Evolutionary conservation across 257 asterid genomes (phyloP).

Genomic region (Solanum medicagineum): DNA sequence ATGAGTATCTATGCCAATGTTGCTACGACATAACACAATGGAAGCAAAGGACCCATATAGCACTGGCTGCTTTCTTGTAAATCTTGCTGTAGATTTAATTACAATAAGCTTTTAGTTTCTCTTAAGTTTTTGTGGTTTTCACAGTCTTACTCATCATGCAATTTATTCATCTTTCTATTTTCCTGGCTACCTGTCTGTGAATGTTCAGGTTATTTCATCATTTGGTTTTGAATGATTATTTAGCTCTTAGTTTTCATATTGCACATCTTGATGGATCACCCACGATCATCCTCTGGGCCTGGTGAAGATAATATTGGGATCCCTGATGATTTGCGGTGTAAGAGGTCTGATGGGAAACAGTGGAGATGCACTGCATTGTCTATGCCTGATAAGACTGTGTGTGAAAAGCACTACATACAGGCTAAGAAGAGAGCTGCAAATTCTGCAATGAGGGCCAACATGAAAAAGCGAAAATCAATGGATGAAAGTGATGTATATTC

Average conservation of each 20-base stretch:
- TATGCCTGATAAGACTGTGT: slow-evolving; percentile 98
- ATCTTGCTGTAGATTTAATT: background rate
- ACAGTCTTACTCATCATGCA: background rate
- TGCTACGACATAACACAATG: background rate
- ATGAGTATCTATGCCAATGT: background rate
- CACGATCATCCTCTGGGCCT: slow-evolving; percentile 52
- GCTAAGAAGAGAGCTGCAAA: slow-evolving; percentile 99
- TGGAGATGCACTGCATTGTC: slow-evolving; percentile 99
- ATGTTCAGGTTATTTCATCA: slow-evolving; percentile 19
- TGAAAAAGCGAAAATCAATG: slow-evolving; percentile 62
- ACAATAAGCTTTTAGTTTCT: background rate
- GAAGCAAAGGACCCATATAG: background rate
- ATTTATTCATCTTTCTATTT: background rate
- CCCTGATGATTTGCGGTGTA: slow-evolving; percentile 96
- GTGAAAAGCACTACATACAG: slow-evolving; percentile 98
- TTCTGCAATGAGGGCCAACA: slow-evolving; percentile 91
- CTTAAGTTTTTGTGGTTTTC: background rate
- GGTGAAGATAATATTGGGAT: slow-evolving; percentile 77
- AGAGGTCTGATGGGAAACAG: slow-evolving; percentile 99
- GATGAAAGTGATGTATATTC: slow-evolving; percentile 65
- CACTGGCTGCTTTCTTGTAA: background rate
- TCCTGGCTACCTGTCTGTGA: background rate
- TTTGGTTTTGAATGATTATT: slow-evolving; percentile 5
- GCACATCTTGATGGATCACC: slow-evolving; percentile 50
- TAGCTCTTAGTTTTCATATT: background rate